Base-by-base conservation (phyloP, 371 early-diverging fungal genomes). In the Actinomortierella wolfii region DNA sequence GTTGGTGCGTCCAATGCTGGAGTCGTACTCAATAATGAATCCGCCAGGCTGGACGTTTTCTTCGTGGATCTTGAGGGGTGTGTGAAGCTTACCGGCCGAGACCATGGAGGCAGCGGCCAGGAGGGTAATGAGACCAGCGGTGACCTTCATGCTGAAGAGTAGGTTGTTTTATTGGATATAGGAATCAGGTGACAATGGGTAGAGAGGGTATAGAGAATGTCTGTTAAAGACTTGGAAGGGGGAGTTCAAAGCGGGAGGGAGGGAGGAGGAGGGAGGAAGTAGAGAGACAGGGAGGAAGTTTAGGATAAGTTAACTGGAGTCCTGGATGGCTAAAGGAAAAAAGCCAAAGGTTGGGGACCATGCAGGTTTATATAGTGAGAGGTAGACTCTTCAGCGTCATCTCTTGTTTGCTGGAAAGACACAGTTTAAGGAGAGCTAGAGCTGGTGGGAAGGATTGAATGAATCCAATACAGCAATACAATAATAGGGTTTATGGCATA, bases 81-180 rank as follows among this genome's bases (percentile, higher is more conserved):
- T 34, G 34, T 34, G 4, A 4, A 69, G 56, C 45, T 63, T 59
- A 39, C 64, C 69, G 24, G 69, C 69, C 13, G 69, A 59, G 44
- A 64, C 69, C n/a, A 68, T 23, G 24, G 63, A 45, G 18, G 68
- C 59, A 20, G 68, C 68, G 28, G 68, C 68, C 17, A 55, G 29
- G 24, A 68, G 59, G 28, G 59, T 54, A 23, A 62, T 41, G 48
- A 68, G 46, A 34, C 34, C 39, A 29, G 63, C 49, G 20, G 63
- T 56, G 59, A 68, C 46, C 43, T 68, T 68, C 68, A 68, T 68
- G 51, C n/a, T 57, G 39, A 46, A 29, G 18, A 18, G 24, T 43
- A 20, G 44, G 21, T 47, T 20, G 20, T 24, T 20, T 24, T 23
- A 2, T 53, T 53, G 34, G 11, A 6, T 34, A 11, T 34, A 34